phyloP scores from a whole-genome alignment of 2,329 filamentous ascomycete species.

The Annulohypoxylon truncatum region DNA sequence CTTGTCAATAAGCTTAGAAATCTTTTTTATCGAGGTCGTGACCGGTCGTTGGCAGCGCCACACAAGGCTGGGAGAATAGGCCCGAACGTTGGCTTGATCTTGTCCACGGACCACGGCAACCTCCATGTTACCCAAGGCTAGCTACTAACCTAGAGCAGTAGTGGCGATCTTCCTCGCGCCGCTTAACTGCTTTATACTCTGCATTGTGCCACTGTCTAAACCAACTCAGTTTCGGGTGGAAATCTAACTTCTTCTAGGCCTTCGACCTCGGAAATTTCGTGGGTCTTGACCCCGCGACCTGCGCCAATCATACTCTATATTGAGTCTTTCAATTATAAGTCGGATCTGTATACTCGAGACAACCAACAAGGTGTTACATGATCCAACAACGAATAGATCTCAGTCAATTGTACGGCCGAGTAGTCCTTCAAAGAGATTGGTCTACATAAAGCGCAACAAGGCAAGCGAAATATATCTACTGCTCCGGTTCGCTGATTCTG shows the following conservation, averaged over 20 bases:
- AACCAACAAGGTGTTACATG: constrained; percentile 16
- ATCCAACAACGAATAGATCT: constrained; percentile 19
- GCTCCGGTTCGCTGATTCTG: not conserved
- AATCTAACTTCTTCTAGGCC: constrained; percentile 30
- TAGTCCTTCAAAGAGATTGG: not conserved
- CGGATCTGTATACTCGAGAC: constrained; percentile 10
- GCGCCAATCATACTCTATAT: constrained; percentile 16
- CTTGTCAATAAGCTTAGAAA: constrained; percentile 15
- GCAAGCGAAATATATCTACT: not conserved
- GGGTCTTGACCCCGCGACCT: constrained; percentile 18
- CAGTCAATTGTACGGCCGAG: not conserved
- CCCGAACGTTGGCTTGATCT: constrained; percentile 26
- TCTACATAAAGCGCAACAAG: not conserved
- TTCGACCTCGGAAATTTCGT: constrained; percentile 30
- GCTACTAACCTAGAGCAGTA: constrained; percentile 17
- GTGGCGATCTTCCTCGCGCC: constrained; percentile 22
- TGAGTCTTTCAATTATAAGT: constrained; percentile 12
- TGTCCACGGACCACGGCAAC: not conserved
- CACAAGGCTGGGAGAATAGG: constrained; percentile 41
- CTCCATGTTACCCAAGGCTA: constrained; percentile 14
- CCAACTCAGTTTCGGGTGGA: constrained; percentile 23
- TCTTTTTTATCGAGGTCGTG: constrained; percentile 19
- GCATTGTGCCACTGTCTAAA: constrained; percentile 9
- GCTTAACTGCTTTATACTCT: constrained; percentile 22
- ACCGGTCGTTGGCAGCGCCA: constrained; percentile 31